Evolutionary conservation across 2,329 filamentous ascomycete species (phyloP), one percentile per base, ranked within the genome.

Genomic region (Penicillium nordicum): DNA sequence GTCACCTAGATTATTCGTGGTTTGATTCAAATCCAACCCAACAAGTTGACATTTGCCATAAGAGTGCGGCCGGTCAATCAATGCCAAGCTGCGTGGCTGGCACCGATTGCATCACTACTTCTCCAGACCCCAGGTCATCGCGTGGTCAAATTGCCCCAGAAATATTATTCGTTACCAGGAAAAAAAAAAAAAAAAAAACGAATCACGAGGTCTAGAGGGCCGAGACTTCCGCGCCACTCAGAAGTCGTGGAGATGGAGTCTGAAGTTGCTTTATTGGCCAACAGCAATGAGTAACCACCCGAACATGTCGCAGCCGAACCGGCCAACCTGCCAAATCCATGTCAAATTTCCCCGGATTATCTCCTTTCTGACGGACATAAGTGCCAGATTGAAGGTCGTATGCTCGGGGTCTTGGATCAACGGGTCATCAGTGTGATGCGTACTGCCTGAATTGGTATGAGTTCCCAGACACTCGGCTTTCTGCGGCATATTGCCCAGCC

Each of bases 321-420:
- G 29, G 36, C 25, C 2, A 25, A 58, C 48, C 34, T 58, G 48
- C 57, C 48, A 50, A 50, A 57, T 34, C 9, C 27, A 8, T 9
- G 38, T 30, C 47, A 55, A 53, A 47, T 61, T 61, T 62, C 59
- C 61, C 61, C 61, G 23, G 57, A 60, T 53, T 65, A 40, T 63
- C 42, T 47, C 41, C 9, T 37, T 49, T 25, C 32, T 43, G 16
- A 18, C 47, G 62, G 50, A 44, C 16, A 53, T 49, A 18, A 30
- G 47, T 30, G 37, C 38, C 25, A 18, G 41, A n/a, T 18, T 21
- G 32, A 25, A 12, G 14, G 12, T 12, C 2, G 30, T 12, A 30
- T n/a, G 21, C 30, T 30, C 34, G 5, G 12, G 11, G 12, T 23
- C 23, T 11, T 30, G 34, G 58, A 57, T 66, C 51, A 63, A 64